Conservation (phyloP, 352 stramenopile species). For the Pelagophyceae sp. region DNA sequence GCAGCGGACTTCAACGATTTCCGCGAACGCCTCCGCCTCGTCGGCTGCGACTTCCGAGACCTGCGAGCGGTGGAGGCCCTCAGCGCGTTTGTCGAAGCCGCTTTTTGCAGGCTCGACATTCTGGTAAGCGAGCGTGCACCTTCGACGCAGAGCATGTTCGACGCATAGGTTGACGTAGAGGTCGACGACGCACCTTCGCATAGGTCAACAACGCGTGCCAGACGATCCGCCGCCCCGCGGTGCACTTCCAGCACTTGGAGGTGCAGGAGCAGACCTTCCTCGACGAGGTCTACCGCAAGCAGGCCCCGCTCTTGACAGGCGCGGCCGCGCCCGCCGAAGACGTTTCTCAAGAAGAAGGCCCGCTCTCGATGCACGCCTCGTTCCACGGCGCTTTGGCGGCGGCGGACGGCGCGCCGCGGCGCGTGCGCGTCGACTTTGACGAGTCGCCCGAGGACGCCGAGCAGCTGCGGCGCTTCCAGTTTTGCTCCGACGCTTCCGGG, state of each 20-base stretch:
- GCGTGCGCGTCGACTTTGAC: too few species aligned
- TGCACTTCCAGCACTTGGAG: conserved; percentile 60
- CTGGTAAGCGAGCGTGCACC: too few species aligned
- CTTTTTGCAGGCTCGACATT: conserved; percentile 71
- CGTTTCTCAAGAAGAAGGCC: too few species aligned
- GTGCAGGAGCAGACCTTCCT: too few species aligned
- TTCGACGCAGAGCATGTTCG: too few species aligned
- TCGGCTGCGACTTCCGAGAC: conserved; percentile 86
- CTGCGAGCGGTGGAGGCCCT: conserved; percentile 81
- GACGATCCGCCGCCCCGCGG: conserved; percentile 76
- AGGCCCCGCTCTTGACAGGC: background rate
- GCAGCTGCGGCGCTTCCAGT: too few species aligned
- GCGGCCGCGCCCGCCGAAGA: too few species aligned
- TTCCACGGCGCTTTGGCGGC: background rate
- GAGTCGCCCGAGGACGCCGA: too few species aligned
- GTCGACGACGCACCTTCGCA: too few species aligned
- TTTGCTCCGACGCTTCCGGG: conserved; percentile 82
- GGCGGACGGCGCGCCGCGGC: too few species aligned
- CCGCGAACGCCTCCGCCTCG: conserved; percentile 72
- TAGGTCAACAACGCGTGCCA: conserved; percentile 95
- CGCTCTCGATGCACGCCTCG: background rate
- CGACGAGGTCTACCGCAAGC: background rate
- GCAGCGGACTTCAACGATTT: conserved; percentile 79
- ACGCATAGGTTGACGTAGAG: too few species aligned
- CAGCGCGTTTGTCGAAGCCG: conserved; percentile 65